Percentiles rank a stretch among this genome's conserved stretches.
Conservation (phyloP, 768 basidiomycete species). For the Tephrocybe sp. region DNA sequence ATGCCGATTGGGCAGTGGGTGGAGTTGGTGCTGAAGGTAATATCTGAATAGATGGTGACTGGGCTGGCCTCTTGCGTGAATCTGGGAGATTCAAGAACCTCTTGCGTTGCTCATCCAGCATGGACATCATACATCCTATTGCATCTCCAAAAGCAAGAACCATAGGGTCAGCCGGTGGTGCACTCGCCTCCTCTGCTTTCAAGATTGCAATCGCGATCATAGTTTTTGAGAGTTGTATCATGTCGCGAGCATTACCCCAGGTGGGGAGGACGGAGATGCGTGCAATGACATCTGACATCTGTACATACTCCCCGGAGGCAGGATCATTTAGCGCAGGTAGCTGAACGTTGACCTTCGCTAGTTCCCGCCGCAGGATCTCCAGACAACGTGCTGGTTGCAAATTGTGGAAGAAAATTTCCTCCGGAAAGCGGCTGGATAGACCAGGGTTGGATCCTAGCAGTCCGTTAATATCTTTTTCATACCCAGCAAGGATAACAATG, state of each 20-base stretch:
- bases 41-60: too few species aligned
- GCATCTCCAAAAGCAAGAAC: not conserved
- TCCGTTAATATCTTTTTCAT: slow-evolving; percentile 65
- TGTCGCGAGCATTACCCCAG: slow-evolving; percentile 74
- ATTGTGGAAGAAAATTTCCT: slow-evolving; percentile 55
- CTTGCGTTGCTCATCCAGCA: not conserved
- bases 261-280: slow-evolving; percentile 45
- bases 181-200: too few species aligned
- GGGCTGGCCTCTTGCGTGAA: too few species aligned
- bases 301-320: slow-evolving; percentile 24
- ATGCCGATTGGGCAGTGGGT: too few species aligned
- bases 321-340: slow-evolving; percentile 35
- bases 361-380: slow-evolving; percentile 44
- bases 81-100: not conserved
- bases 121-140: not conserved
- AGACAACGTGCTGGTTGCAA: slow-evolving; percentile 51
- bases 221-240: slow-evolving; percentile 51
- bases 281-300: slow-evolving; percentile 39
- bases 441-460: slow-evolving; percentile 61
- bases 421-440: slow-evolving; percentile 67
- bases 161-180: too few species aligned
- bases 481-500: slow-evolving; percentile 70
- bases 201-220: slow-evolving; percentile 44
- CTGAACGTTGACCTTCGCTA: slow-evolving; percentile 42
- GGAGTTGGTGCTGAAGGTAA: too few species aligned